These are phyloP conservation scores for Aspergillus uvarum DNA, from an alignment of 2,329 filamentous ascomycete species.

Conservation along the genomic window DNA sequence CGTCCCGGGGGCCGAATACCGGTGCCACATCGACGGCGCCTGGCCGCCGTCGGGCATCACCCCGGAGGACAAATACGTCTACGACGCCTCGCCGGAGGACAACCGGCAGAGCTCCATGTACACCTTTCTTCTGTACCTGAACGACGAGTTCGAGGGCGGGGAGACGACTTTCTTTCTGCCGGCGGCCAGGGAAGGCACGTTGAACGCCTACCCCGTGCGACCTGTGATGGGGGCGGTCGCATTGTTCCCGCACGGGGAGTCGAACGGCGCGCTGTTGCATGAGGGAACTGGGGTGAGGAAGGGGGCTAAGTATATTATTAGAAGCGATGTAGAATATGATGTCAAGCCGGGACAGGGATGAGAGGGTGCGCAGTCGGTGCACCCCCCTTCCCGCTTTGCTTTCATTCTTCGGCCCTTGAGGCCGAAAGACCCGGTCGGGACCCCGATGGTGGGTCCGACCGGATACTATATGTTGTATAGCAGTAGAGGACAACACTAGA, in stretches of 20 bases:
- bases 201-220: slow-evolving; percentile 68
- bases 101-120: slow-evolving; percentile 67
- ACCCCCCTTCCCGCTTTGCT: too few relatives aligned
- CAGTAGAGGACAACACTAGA: too few relatives aligned
- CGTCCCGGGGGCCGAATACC: slow-evolving; percentile 69
- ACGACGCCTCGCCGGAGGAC: slow-evolving; percentile 61
- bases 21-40: slow-evolving; percentile 69
- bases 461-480: too few relatives aligned
- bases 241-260: slow-evolving; percentile 69
- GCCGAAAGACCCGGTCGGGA: background rate
- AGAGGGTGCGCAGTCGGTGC: background rate
- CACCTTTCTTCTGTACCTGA: slow-evolving; percentile 68
- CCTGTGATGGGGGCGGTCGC: slow-evolving; percentile 69
- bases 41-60: slow-evolving; percentile 70
- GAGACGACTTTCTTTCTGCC: slow-evolving; percentile 72
- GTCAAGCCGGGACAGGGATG: slow-evolving; percentile 35
- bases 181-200: slow-evolving; percentile 60
- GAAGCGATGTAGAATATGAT: slow-evolving; percentile 71
- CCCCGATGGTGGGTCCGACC: background rate
- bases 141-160: slow-evolving; percentile 69
- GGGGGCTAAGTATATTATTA: slow-evolving; percentile 67
- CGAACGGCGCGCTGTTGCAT: slow-evolving; percentile 63
- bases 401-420: too few relatives aligned
- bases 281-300: slow-evolving; percentile 70
- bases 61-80: slow-evolving; percentile 60